Evolutionary conservation across 129 eudicot genomes (phyloP), one percentile per base, ranked within the genome.

Genomic region (Smallanthus sonchifolius): DNA sequence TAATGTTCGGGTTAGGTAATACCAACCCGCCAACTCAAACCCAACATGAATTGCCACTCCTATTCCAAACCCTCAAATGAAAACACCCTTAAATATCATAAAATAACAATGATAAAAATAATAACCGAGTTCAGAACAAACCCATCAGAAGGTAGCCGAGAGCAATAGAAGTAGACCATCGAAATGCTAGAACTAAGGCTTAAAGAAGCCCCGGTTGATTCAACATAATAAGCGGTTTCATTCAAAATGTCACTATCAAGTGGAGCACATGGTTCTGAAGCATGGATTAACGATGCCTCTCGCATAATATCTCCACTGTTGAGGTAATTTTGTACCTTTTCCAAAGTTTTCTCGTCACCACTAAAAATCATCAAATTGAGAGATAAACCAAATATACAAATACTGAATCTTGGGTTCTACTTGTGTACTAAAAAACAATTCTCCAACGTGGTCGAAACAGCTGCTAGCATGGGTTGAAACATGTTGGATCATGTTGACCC

Each of bases 331-430:
- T 81, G 40, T 15, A 91, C 88, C 48, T 78, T 82, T 11, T 48
- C 15, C 19, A 78, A 75, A 4, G 87, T 79, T 37, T 88, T 45
- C 20, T 6, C 32, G 77, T 91, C 96, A 1, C 82, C 97, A 64
- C 99, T 95, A 60, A 45, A 75, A 65, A 48, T 42, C 55, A 65
- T 13, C 39, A 77, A 69, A 48, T 56, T 71, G 13, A 76, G 9
- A 57, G 15, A 75, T 32, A 61, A 51, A 34, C 19, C 14, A 11
- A 40, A n/a, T 49, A 38, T 62, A 39, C 16, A 14, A 72, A 30
- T 62, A 45, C 56, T 28, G 36, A 43, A 44, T 16, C 19, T 65
- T 20, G 10, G 24, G 63, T 52, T 52, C 75, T 70, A 48, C 34
- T 32, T 69, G 69, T 64, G 0, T 64, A 35, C 10, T 61, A 13